These are phyloP conservation scores for Leccinum holopus DNA, from an alignment of 1,284 basidiomycete genomes.

Conservation along the genomic window DNA sequence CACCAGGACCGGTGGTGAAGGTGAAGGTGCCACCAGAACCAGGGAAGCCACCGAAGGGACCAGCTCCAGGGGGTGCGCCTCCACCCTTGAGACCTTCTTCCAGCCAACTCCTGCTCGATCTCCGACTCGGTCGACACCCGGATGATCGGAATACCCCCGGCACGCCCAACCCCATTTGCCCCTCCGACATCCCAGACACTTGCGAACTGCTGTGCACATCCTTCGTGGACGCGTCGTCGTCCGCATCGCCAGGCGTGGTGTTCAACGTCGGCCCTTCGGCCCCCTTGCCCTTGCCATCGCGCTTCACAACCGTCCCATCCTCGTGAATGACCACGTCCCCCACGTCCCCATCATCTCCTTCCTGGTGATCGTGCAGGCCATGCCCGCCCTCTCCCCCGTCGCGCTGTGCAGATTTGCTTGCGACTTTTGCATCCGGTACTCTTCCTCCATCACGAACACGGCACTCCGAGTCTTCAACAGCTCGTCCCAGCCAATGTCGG, in stretches of 20 bases:
- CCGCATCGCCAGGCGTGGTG: constrained; percentile 38
- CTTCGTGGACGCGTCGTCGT: constrained; percentile 76
- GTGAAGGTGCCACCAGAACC: constrained; percentile 51
- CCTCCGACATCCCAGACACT: constrained; percentile 26
- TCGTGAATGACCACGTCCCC: constrained; percentile 49
- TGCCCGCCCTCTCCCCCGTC: constrained; percentile 3
- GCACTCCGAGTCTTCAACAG: constrained; percentile 88
- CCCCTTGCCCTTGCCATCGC: not conserved
- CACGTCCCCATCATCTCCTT: constrained; percentile 5
- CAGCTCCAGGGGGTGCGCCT: constrained; percentile 42
- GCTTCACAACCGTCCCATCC: constrained; percentile 46
- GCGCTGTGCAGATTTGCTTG: constrained; percentile 53
- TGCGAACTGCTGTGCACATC: constrained; percentile 45
- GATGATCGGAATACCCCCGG: constrained; percentile 74
- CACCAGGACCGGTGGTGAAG: constrained; percentile 55
- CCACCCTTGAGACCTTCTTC: constrained; percentile 92
- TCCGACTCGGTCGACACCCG: constrained; percentile 64
- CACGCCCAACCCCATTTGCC: constrained; percentile 18
- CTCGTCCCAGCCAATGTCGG: constrained; percentile 98
- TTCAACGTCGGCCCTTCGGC: constrained; percentile 24
- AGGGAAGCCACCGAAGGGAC: constrained; percentile 52
- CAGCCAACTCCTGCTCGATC: constrained; percentile 34
- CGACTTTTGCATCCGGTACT: constrained; percentile 88
- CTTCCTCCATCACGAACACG: constrained; percentile 99
- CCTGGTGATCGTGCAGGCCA: constrained; percentile 7